Conservation (phyloP, 192 early-diverging fungal genomes). For the Rhizophagus prolifer region DNA sequence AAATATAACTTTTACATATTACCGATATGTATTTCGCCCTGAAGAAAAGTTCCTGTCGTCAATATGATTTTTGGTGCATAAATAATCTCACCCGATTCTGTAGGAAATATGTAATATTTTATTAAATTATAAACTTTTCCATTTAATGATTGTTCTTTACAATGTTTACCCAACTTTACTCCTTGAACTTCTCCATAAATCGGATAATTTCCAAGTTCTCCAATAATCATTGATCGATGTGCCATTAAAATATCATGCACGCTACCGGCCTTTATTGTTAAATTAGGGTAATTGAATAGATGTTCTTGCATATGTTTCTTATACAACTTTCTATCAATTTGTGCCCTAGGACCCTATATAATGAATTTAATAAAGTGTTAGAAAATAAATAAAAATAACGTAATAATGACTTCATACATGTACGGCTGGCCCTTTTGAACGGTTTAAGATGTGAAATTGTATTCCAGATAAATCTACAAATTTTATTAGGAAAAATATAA, state of each 20-base stretch:
- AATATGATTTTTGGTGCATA: conserved; percentile 70
- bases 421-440: conserved; percentile 80
- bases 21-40: conserved; percentile 83
- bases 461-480: conserved; percentile 67
- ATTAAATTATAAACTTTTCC: neutral
- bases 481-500: neutral
- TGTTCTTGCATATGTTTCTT: conserved; percentile 69
- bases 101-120: neutral
- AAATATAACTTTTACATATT: neutral
- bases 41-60: conserved; percentile 79
- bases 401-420: conserved; percentile 46
- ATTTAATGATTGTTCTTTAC: neutral
- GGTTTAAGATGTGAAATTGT: conserved; percentile 79
- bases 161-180: conserved; percentile 58
- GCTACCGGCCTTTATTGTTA: conserved; percentile 65
- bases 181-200: conserved; percentile 53
- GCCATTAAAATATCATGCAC: conserved; percentile 72
- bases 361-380: neutral
- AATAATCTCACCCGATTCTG: conserved; percentile 64
- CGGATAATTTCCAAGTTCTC: conserved; percentile 9
- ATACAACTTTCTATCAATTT: conserved; percentile 79
- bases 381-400: neutral
- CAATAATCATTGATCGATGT: conserved; percentile 36
- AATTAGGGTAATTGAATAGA: conserved; percentile 63
- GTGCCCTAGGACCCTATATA: conserved; percentile 69